Evolutionary conservation across 2,329 filamentous ascomycete genomes (phyloP).

Genomic region (Atkinsonella texensis): DNA sequence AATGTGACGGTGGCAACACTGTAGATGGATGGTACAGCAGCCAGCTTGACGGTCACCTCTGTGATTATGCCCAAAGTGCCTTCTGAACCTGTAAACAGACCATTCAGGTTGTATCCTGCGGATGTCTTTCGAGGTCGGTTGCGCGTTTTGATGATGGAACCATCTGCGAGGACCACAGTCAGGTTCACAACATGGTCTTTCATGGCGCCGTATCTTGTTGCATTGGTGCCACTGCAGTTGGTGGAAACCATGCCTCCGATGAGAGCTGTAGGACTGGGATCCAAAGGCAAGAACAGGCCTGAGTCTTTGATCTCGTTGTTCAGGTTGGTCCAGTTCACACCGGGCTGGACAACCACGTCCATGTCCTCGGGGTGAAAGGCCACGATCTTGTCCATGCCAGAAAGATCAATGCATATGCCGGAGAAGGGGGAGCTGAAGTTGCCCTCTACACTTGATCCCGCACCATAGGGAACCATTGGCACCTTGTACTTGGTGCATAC

Average conservation of each 20-base stretch:
- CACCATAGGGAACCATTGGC: slow-evolving; percentile 64
- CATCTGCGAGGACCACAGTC: slow-evolving; percentile 59
- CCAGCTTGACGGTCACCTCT: slow-evolving; percentile 56
- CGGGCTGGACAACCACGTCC: slow-evolving; percentile 61
- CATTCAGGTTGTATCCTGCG: slow-evolving; percentile 60
- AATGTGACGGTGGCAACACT: slow-evolving; percentile 55
- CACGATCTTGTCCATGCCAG: slow-evolving; percentile 53
- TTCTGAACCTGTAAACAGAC: slow-evolving; percentile 58
- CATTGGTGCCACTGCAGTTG: slow-evolving; percentile 52
- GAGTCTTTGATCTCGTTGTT: slow-evolving; percentile 51
- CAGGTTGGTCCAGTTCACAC: slow-evolving; percentile 54
- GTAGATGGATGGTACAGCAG: slow-evolving; percentile 49
- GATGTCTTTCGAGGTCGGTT: slow-evolving; percentile 55
- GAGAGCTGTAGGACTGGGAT: slow-evolving; percentile 50
- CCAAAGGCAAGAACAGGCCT: slow-evolving; percentile 57
- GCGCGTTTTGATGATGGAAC: slow-evolving; percentile 53
- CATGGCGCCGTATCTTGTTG: slow-evolving; percentile 60
- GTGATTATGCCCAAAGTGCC: slow-evolving; percentile 62
- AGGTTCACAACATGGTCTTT: slow-evolving; percentile 64
- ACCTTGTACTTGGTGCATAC: slow-evolving; percentile 50
- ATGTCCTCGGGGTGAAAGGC: slow-evolving; percentile 54
- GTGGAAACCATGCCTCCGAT: slow-evolving; percentile 54
- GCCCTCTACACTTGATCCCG: slow-evolving; percentile 60
- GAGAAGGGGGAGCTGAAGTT: slow-evolving; percentile 57
- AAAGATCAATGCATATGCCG: slow-evolving; percentile 59